phyloP scores from a whole-genome alignment of 192 early-diverging fungal species.

The Rhizophagus clarus region DNA sequence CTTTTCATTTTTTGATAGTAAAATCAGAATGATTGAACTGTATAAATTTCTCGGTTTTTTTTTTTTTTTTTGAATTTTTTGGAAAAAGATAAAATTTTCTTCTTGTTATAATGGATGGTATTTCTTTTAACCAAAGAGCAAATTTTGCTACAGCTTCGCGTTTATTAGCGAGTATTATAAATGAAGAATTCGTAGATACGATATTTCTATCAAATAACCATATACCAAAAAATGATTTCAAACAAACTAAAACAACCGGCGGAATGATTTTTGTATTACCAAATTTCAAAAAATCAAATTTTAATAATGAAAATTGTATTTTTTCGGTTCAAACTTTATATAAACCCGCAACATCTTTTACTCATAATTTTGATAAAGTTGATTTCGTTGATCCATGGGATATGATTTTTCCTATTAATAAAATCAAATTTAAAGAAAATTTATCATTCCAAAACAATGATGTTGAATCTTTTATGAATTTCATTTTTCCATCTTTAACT shows the following conservation, averaged over 20 bases:
- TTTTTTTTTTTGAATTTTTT: no score
- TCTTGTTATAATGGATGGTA: not conserved
- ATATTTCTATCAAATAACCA: constrained; percentile 36
- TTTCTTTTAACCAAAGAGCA: constrained; percentile 1
- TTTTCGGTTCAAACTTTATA: constrained; percentile 35
- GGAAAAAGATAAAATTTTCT: no score
- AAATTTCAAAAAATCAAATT: constrained; percentile 3
- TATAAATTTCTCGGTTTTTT: no score
- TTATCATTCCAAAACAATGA: not conserved
- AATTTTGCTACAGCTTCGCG: constrained; percentile 58
- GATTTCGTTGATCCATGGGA: constrained; percentile 40
- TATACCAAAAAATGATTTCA: not conserved
- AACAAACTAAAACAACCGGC: constrained; percentile 30
- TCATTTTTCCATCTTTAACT: not conserved
- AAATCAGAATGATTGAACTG: no score
- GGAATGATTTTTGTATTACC: constrained; percentile 34
- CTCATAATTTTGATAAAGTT: not conserved
- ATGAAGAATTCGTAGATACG: constrained; percentile 54
- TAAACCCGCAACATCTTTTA: constrained; percentile 29
- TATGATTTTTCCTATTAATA: constrained; percentile 37
- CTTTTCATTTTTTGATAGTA: no score
- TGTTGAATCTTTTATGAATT: not conserved
- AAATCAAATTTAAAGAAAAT: not conserved
- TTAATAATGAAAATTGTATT: constrained; percentile 23
- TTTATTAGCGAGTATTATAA: constrained; percentile 57